These are phyloP conservation scores for Pezicula radicicola DNA, from an alignment of 2,329 filamentous ascomycete genomes.

Conservation along the genomic window DNA sequence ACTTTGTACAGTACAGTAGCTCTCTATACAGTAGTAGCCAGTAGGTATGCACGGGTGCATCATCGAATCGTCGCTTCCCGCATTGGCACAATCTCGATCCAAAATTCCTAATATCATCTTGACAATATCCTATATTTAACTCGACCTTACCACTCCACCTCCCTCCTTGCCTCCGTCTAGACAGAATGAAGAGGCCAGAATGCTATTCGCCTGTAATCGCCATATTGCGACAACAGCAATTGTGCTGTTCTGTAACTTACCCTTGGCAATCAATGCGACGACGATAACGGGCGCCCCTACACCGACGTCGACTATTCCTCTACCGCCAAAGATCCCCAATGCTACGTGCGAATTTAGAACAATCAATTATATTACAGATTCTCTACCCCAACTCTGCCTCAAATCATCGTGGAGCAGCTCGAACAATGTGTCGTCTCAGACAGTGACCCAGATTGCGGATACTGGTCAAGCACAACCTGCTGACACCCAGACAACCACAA, in stretches of 20 bases:
- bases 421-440: slow-evolving; percentile 11
- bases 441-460: neutral
- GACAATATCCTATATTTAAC: neutral
- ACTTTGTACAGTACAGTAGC: too few relatives aligned
- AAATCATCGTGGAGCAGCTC: slow-evolving; percentile 24
- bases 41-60: too few relatives aligned
- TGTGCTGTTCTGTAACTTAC: slow-evolving; percentile 13
- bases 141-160: neutral
- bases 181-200: slow-evolving; percentile 13
- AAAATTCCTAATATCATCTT: too few relatives aligned
- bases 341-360: slow-evolving; percentile 29
- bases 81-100: too few relatives aligned
- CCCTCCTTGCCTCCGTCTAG: neutral
- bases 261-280: slow-evolving; percentile 9
- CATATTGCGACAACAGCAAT: slow-evolving; percentile 14
- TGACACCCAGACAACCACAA: neutral
- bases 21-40: too few relatives aligned
- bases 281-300: slow-evolving; percentile 16
- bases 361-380: slow-evolving; percentile 32
- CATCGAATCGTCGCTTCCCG: too few relatives aligned
- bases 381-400: slow-evolving; percentile 29
- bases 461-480: neutral
- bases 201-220: slow-evolving; percentile 15
- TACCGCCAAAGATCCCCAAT: slow-evolving; percentile 8
- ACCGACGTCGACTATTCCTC: neutral